A percentile compares a stretch with the other conserved stretches of the same genome.
phyloP scores from a whole-genome alignment of 2,329 filamentous ascomycete species.

The Coniochaeta prunicola region DNA sequence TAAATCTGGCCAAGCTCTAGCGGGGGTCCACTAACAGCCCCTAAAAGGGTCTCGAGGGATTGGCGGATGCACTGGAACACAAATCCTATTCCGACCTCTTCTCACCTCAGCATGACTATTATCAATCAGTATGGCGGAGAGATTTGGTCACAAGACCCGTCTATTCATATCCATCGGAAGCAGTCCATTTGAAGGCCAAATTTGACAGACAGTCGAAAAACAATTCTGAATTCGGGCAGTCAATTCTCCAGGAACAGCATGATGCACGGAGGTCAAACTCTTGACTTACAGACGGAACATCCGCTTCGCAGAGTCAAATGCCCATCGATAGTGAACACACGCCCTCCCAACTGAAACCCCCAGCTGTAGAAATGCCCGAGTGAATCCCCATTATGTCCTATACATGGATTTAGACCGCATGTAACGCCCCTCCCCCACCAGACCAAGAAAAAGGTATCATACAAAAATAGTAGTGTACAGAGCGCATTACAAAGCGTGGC shows the following conservation, averaged over 20 bases:
- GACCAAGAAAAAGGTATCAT: not conserved
- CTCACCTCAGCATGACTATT: not conserved
- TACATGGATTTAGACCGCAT: no score
- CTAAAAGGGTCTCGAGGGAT: not conserved
- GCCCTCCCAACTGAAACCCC: no score
- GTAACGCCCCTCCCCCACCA: no score
- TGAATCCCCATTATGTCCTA: no score
- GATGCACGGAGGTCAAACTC: not conserved
- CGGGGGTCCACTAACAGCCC: not conserved
- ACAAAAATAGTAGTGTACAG: no score
- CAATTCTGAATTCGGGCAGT: not conserved
- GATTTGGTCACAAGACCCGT: not conserved
- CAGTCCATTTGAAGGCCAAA: not conserved
- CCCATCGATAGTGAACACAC: no score
- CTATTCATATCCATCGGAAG: not conserved
- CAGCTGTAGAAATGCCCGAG: no score
- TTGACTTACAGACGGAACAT: no score
- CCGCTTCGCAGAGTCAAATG: no score
- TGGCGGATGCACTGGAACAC: not conserved
- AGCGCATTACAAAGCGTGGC: not conserved
- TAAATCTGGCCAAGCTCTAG: not conserved
- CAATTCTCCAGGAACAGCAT: not conserved
- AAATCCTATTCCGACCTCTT: not conserved
- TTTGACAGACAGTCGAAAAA: not conserved
- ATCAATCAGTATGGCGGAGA: not conserved